Evolutionary conservation across 176 grass and related monocot species (phyloP), one percentile per base, ranked within the genome.

Genomic region (Musa beccarii): DNA sequence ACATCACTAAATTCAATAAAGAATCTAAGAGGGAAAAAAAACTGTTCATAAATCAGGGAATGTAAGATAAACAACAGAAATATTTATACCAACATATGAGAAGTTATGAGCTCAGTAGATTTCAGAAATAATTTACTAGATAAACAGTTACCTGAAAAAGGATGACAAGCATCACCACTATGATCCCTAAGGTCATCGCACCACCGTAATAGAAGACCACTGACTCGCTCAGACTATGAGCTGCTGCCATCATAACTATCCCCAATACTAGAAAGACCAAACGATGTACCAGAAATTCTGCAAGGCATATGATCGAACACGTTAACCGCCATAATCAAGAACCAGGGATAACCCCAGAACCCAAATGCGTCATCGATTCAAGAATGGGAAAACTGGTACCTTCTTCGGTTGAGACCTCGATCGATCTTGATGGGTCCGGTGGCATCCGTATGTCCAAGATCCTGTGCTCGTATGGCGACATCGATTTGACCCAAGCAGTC

Each of bases 151-250:
- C 94, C 94, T 98, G 94, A 82, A 89, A 91, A 71, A 98, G 90
- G 81, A 98, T 79, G 49, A 97, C 85, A 59, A 98, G 78, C 66
- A 98, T 19, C 53, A 98, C 88, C 75, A 93, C 72, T 69, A 98
- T 78, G 77, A 98, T 91, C 55, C 94, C 90, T 1, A 98, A 84
- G 0, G 90, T 98, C 88, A 98, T 98, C 0, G 90, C 90, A 24
- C 94, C 87, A 12, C 94, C 90, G 50, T 98, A 98, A 82, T 93
- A 98, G 84, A 98, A 98, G 71, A 98, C 88, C 14, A 98, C 72
- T 53, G 90, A 93, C 43, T 91, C 75, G 15, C 90, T 93, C 50
- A 98, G 75, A 29, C 52, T 63, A 82, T 80, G 86, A 2, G 88
- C 95, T 76, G 89, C 77, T 8, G 29, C 16, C 88, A 98, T 98